Base-by-base conservation (phyloP, 2,329 filamentous ascomycete genomes). In the Arthroderma uncinatum region DNA sequence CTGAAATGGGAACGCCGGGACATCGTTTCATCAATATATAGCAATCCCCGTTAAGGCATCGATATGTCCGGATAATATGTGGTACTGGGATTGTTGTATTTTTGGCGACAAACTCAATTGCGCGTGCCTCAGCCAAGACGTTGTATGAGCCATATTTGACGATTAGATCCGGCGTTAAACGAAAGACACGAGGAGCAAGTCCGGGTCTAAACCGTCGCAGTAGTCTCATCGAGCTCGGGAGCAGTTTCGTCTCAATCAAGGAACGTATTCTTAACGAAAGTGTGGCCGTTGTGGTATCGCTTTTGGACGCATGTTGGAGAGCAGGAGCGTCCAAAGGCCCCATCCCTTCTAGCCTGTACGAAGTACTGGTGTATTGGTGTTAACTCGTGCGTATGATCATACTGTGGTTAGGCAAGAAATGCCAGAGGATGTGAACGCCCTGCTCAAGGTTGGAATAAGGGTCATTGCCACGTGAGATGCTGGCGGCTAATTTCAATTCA, bases 11-110 rank as follows among this genome's bases (percentile, higher is more conserved):
- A 9, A 65, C 56, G 42, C 73, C 71, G 4, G 64, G 57, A 36
- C 74, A 70, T 48, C 66, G 56, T 36, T 70, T 64, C 76, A 79
- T 80, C 1, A 78, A 65, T 39, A 79, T 77, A 60, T 76, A 76
- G 0, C 72, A 67, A 2, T 61, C 61, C 16, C 69, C 70, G 7
- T 70, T 67, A 55, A 71, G 65, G 1, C 66, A 54, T 10, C 47
- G 19, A 48, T 79, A 79, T 39, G 74, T 67, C 59, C 68, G 74
- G 60, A 75, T 66, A 0, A 79, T 66, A 6, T 69, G 68, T 1
- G 77, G 76, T 0, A 78, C 71, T 5, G 76, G 76, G 19, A 79
- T 68, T 2, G 12, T 30, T 19, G 47, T 33, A 1, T 30, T 33
- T 50, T 30, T 50, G 6, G 47, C 23, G n/a, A 19, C 16, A 33